These are phyloP conservation scores for Sungouiozyma ichnusensis DNA, from an alignment of 805 yeast genomes.

Conservation along the genomic window DNA sequence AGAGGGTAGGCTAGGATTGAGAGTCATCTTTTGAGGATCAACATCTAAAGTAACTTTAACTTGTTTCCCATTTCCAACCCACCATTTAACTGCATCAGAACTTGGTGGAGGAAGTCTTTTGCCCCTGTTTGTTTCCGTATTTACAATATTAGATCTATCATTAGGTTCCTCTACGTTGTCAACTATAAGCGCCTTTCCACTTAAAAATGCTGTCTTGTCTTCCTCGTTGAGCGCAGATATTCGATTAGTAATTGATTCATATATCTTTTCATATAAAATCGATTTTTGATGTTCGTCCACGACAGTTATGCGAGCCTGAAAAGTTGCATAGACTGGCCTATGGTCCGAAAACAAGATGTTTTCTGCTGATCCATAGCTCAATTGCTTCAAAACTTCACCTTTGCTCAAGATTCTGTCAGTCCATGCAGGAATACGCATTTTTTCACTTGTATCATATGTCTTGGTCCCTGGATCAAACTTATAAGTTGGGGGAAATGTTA, in stretches of 20 bases:
- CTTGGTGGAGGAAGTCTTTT: slow-evolving; percentile 75
- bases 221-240: slow-evolving; percentile 31
- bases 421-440: slow-evolving; percentile 94
- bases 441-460: slow-evolving; percentile 79
- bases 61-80: slow-evolving; percentile 71
- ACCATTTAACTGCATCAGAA: slow-evolving; percentile 76
- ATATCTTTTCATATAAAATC: slow-evolving; percentile 42
- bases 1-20: slow-evolving; percentile 59
- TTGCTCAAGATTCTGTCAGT: slow-evolving; percentile 78
- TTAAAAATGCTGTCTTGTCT: slow-evolving; percentile 45
- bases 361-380: slow-evolving; percentile 48
- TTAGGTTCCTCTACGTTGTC: background rate
- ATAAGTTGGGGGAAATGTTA: slow-evolving; percentile 82
- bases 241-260: slow-evolving; percentile 40
- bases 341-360: slow-evolving; percentile 72
- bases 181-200: slow-evolving; percentile 9
- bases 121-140: slow-evolving; percentile 12
- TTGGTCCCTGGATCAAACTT: slow-evolving; percentile 84
- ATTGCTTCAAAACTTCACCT: slow-evolving; percentile 48
- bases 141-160: slow-evolving; percentile 1
- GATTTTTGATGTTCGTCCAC: slow-evolving; percentile 49
- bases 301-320: slow-evolving; percentile 50
- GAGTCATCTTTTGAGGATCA: slow-evolving; percentile 32
- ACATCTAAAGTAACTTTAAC: slow-evolving; percentile 52
- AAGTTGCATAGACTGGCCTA: slow-evolving; percentile 75